A percentile compares a stretch with the other conserved stretches of the same genome.
phyloP scores from a whole-genome alignment of 306 rosid genomes.

The Trifolium pratense region DNA sequence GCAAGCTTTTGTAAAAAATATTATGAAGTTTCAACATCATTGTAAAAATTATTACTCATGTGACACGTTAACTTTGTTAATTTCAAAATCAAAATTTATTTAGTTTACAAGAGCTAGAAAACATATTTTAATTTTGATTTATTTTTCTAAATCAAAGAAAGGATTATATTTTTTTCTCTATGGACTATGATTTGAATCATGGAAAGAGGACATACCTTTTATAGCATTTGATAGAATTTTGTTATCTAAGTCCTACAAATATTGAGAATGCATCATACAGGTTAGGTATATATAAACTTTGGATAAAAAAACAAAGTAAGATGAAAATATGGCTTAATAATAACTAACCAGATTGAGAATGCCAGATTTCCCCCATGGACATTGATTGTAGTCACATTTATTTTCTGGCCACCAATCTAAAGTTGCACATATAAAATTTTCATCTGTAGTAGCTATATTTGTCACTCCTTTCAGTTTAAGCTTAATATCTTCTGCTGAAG shows the following conservation, averaged over 20 bases:
- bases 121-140: background rate
- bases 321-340: too few relatives aligned
- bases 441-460: conserved; percentile 55
- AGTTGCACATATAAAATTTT: conserved; percentile 70
- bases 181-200: background rate
- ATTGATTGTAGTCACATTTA: conserved; percentile 63
- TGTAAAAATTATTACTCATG: too few relatives aligned
- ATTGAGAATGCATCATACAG: background rate
- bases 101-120: background rate
- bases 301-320: too few relatives aligned
- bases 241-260: conserved; percentile 60
- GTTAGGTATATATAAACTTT: background rate
- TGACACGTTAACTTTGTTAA: background rate
- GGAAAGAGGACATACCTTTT: conserved; percentile 48
- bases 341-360: conserved; percentile 48
- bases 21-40: too few relatives aligned
- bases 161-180: background rate
- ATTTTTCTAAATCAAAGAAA: background rate
- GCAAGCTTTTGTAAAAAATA: background rate
- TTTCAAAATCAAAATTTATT: background rate
- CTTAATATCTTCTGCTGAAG: conserved; percentile 42
- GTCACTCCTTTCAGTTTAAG: conserved; percentile 51
- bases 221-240: conserved; percentile 55
- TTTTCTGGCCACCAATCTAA: conserved; percentile 74
- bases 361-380: conserved; percentile 66